Base-by-base conservation (phyloP, 192 early-diverging fungal species). In the Coemansia pectinata region DNA sequence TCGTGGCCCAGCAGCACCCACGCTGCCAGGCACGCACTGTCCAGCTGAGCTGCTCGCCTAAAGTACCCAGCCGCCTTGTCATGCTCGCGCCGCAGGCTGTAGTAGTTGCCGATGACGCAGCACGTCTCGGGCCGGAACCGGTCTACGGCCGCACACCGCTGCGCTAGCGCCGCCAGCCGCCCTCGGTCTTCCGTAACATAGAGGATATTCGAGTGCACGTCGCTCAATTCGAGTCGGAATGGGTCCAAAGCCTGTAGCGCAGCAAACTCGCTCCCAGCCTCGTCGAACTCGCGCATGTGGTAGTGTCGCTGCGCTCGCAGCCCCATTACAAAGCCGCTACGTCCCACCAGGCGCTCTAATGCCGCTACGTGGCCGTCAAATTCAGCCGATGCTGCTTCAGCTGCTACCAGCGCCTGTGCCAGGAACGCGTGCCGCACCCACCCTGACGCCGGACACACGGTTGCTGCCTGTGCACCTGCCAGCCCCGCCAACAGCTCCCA, bases 1-100 rank as follows among this genome's bases (percentile, higher is more conserved):
- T 96, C 94, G 70, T 98, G 95, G 2, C 96, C 97, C 85, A 99
- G 85, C 63, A 99, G 84, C 1, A 94, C 96, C 93, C 96, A 96
- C 1, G 94, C 93, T 3, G 89, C 78, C 25, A 88, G 72, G 67
- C 93, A 94, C 60, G 85, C 84, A 14, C 86, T 81, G 70, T 96
- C 88, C 57, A 99, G 85, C 77, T 92, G 85, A 12, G 97, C 69
- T 0, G 96, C 96, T 7, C 90, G 83, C 75, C 90, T 89, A 69
- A 98, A 96, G 66, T 92, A 95, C 19, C 89, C 85, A 5, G 97
- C 86, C 1, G 97, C 94, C 74, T 94, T 91, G 58, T 90, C 90
- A 60, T 90, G 89, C 62, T 99, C 92, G 17, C 87, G 67, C 19
- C 91, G 88, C 60, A 91, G 64, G 59, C 88, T 90, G 72, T 96